phyloP scores from a whole-genome alignment of 768 basidiomycete genomes.

The Asterophora lycoperdoides region DNA sequence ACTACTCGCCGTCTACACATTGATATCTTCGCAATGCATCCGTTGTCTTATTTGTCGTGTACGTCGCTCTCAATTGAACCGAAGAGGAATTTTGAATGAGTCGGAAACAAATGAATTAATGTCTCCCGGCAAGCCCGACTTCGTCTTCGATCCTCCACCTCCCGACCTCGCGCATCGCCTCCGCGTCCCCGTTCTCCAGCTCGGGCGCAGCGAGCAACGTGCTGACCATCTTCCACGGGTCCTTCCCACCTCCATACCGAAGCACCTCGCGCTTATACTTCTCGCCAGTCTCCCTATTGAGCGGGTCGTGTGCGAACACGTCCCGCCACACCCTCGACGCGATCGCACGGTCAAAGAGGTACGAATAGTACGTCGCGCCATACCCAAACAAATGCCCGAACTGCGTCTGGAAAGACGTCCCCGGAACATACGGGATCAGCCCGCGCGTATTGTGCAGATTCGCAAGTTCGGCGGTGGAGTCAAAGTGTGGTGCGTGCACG shows the following conservation, averaged over 20 bases:
- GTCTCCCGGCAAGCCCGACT: conserved; percentile 53
- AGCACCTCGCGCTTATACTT: conserved; percentile 74
- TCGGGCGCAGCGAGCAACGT: conserved; percentile 58
- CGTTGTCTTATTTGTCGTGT: not conserved
- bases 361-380: conserved; percentile 97
- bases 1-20: not conserved
- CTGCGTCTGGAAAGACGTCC: conserved; percentile 92
- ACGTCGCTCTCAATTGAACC: not conserved
- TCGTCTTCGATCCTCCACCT: conserved; percentile 83
- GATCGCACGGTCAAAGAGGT: conserved; percentile 94
- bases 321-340: conserved; percentile 86
- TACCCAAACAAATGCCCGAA: conserved; percentile 96
- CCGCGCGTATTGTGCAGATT: conserved; percentile 64
- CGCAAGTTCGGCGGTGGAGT: conserved; percentile 67
- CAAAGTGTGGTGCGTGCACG: conserved; percentile 52
- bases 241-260: conserved; percentile 80
- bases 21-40: not conserved
- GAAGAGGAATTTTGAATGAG: not conserved
- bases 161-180: conserved; percentile 89
- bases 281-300: conserved; percentile 75
- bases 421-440: conserved; percentile 76
- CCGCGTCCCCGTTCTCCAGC: conserved; percentile 66
- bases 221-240: conserved; percentile 93
- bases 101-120: conserved; percentile 32
- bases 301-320: conserved; percentile 64